Base-by-base conservation (phyloP, 2,329 filamentous ascomycete species). In the Ceratocystiopsis sp. region DNA sequence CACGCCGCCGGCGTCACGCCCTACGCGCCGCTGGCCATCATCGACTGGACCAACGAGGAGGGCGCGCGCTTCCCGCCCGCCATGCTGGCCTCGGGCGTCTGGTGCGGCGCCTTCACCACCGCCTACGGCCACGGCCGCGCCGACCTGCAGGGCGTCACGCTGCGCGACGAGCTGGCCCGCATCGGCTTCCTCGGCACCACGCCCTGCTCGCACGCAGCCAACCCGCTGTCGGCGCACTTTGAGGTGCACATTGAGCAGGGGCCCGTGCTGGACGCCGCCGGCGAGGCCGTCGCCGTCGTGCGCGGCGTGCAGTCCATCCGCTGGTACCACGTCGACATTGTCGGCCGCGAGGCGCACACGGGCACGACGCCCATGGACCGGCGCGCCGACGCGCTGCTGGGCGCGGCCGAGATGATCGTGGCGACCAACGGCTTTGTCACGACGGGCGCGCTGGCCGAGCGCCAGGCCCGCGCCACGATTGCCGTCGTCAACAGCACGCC, bases 201-300 rank as follows among this genome's bases (percentile, higher is more conserved):
- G 0, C 66, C 69, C 9, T 71, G 72, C 18, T 74, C 66, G 42
- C 66, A 79, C 55, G 63, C 68, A 48, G 62, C 66, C 32, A 73
- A 69, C 15, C 80, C 79, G 0, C 75, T 86, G 60, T 79, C 73
- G 1, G 82, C 80, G 0, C 82, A 89, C 57, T 87, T 89, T 53
- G 83, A 89, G 57, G 67, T 91, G 11, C 84, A 91, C 54, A 89
- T 89, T 42, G 84, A 93, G 56, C 85, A 93, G 56, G 83, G 83
- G 0, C 82, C 83, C 0, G 73, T 84, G 33, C 67, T 93, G 1
- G 77, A 87, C 53, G 67, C 67, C 15, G 66, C 70, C 29, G 60
- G 67, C 29, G 68, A 76, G 49, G 75, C 76, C 43, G 69, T 89
- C 42, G 78, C 79, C 18, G 69, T 83, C 8, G 82, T 87, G 5